Evolutionary conservation across 257 asterid species (phyloP), one percentile per base, ranked within the genome.

Genomic region (Nicotiana paniculata): DNA sequence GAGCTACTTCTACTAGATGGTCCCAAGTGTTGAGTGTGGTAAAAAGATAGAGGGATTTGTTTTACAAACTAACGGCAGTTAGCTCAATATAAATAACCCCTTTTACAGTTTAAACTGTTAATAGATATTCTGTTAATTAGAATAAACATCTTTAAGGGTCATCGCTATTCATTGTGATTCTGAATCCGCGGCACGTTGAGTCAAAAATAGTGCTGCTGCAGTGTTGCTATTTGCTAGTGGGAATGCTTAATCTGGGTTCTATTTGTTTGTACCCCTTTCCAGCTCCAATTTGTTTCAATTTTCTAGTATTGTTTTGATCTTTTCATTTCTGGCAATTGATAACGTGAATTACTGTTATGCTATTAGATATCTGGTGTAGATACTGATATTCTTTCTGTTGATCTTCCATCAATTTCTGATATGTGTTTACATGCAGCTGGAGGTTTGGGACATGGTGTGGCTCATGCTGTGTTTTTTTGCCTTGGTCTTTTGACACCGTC

Each of bases 401-500:
- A 72, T 79, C 54, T 81, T 68, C 61, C 33, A 13, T 11, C 37
- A 43, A 80, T 30, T 24, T 65, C 21, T 79, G 57, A 32, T 64
- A 43, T 80, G 65, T 82, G 35, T 81, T 68, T 81, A 39, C 84
- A 68, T 9, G 90, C 95, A 93, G 99, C 97, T 83, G 97, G 98
- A 79, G 99, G 99, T 70, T 89, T 96, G 93, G 99, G 99, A 83
- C 99, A 96, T 91, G 99, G 98, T 65, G 92, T 96, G 61, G 99
- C 99, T 33, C 99, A 96, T 91, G 97, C 96, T 66, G 92, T 96
- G 81, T 96, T 96, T 90, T 96, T 96, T 89, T 94, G 99, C 90
- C 86, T 96, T 63, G 89, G 99, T 91, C 98, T 96, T 78, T 81
- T 96, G 82, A 93, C 99, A 32, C 99, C 99, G 84, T 95, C 99